Conservation (phyloP, 371 early-diverging fungal genomes). For the Mortierella sp. region DNA sequence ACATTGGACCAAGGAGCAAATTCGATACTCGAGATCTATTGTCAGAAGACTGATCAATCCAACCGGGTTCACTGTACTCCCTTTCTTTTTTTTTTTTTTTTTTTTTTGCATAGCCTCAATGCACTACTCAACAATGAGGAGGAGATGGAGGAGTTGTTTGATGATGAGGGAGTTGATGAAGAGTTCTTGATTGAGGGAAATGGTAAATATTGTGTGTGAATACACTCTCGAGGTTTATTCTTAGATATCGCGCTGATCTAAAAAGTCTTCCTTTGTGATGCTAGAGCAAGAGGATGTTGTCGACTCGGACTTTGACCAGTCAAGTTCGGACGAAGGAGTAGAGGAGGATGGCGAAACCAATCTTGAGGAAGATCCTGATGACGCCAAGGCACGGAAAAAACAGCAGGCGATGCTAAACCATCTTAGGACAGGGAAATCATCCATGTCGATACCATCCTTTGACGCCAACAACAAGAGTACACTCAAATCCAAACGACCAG, state of each 20-base stretch:
- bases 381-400: conserved; percentile 52
- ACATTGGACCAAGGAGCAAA: neutral
- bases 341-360: conserved; percentile 60
- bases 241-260: no score
- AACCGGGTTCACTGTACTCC: neutral
- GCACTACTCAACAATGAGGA: conserved; percentile 66
- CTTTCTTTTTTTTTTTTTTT: neutral
- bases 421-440: conserved; percentile 48
- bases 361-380: conserved; percentile 57
- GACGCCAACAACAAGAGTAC: conserved; percentile 5
- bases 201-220: conserved; percentile 3
- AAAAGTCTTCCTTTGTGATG: no score
- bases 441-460: conserved; percentile 26
- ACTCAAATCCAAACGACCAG: no score
- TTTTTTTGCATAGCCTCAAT: conserved; percentile 55
- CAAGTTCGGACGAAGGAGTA: conserved; percentile 69
- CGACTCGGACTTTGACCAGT: conserved; percentile 73
- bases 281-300: conserved; percentile 63
- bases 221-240: neutral
- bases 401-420: conserved; percentile 43
- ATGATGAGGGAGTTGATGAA: conserved; percentile 65
- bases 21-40: neutral
- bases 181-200: conserved; percentile 61
- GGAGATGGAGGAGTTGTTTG: conserved; percentile 71
- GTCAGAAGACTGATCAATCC: neutral